phyloP scores from a whole-genome alignment of 2,329 filamentous ascomycete genomes.

The Coleophoma eucalyptorum region DNA sequence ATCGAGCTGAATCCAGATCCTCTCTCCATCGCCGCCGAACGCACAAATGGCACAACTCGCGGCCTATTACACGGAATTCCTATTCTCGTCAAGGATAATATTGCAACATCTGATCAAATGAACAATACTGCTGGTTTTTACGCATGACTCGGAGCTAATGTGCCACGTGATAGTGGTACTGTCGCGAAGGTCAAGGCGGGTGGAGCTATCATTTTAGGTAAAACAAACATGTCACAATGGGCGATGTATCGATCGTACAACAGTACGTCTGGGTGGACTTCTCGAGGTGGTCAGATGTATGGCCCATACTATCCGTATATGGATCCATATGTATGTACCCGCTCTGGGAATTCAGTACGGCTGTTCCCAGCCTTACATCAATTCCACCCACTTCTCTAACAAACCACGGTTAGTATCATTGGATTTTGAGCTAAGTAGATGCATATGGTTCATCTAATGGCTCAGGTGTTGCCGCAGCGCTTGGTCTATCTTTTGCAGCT shows the following conservation, averaged over 20 bases:
- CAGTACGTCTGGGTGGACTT: not conserved
- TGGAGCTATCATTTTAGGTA: not conserved
- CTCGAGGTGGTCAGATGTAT: not conserved
- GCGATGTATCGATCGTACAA: slow-evolving; percentile 2
- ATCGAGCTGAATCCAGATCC: not conserved
- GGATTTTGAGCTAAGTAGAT: too few species aligned
- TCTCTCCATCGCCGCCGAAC: not conserved
- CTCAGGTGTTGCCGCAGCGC: not conserved
- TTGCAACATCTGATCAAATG: not conserved
- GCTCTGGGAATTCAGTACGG: too few species aligned
- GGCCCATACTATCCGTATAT: not conserved
- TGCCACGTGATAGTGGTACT: not conserved
- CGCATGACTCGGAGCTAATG: not conserved
- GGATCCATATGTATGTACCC: not conserved
- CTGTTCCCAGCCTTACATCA: too few species aligned
- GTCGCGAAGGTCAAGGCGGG: not conserved
- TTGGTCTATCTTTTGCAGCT: not conserved
- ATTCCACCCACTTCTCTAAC: too few species aligned
- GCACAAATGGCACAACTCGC: not conserved
- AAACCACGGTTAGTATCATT: too few species aligned
- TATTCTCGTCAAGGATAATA: slow-evolving; percentile 49
- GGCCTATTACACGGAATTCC: slow-evolving; percentile 50
- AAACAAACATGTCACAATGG: slow-evolving; percentile 45
- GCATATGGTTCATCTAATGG: too few species aligned
- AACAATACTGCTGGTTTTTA: slow-evolving; percentile 7